Evolutionary conservation across 495 filamentous ascomycete genomes (phyloP).

Genomic region (Aspergillus heteromorphus): DNA sequence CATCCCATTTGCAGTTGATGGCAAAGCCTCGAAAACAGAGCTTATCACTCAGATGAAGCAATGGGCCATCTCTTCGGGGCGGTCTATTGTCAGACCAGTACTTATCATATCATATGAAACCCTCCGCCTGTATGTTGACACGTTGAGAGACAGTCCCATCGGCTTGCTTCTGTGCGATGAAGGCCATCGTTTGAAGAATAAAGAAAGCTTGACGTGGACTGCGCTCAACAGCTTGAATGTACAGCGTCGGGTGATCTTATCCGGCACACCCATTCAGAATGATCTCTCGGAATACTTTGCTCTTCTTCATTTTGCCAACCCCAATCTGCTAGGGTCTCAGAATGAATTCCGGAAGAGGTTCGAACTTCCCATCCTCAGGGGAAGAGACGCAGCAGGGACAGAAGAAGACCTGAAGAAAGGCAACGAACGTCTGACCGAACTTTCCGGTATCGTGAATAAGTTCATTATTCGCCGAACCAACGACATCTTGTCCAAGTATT

Average conservation of each 20-base stretch:
- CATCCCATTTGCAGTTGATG: slow-evolving; percentile 92
- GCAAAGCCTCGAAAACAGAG: slow-evolving; percentile 92
- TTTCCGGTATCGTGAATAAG: slow-evolving; percentile 85
- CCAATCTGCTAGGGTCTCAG: slow-evolving; percentile 80
- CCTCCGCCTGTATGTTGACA: slow-evolving; percentile 82
- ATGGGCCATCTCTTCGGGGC: slow-evolving; percentile 86
- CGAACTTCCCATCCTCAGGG: slow-evolving; percentile 86
- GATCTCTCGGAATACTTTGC: slow-evolving; percentile 97
- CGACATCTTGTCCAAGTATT: slow-evolving; percentile 95
- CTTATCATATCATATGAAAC: slow-evolving; percentile 99
- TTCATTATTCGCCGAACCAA: slow-evolving; percentile 99
- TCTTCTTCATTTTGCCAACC: slow-evolving; percentile 94
- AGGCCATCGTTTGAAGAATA: slow-evolving; percentile 97
- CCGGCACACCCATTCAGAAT: slow-evolving; percentile 96
- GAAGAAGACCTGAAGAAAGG: slow-evolving; percentile 79
- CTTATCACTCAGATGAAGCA: slow-evolving; percentile 84
- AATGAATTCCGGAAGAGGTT: slow-evolving; percentile 93
- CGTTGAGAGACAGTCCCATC: slow-evolving; percentile 79
- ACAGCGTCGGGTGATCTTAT: slow-evolving; percentile 85
- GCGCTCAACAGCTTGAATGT: slow-evolving; percentile 89
- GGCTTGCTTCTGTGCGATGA: slow-evolving; percentile 97
- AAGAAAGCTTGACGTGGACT: slow-evolving; percentile 88
- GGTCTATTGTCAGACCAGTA: slow-evolving; percentile 88
- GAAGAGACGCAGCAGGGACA: slow-evolving; percentile 84
- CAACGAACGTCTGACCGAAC: slow-evolving; percentile 75